Evolutionary conservation across 331 rosid species (phyloP), one percentile per base, ranked within the genome.

Genomic region (Quercus phellos): DNA sequence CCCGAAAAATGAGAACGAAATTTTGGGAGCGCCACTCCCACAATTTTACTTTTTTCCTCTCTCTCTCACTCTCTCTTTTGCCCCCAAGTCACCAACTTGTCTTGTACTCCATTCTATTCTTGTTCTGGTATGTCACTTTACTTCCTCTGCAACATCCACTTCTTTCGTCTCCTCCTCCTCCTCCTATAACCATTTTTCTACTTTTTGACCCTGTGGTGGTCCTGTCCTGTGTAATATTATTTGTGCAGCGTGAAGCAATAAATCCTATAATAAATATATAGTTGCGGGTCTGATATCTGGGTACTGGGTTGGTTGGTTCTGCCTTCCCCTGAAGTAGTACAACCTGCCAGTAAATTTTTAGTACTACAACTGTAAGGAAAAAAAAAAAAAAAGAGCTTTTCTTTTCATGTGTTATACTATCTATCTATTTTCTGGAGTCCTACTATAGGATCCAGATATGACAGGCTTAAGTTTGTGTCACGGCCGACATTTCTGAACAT

Each of bases 1-100:
- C 85, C 79, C 85, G 32, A 58, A 67, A 46, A 6, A 46, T 17
- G 73, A 51, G 68, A 73, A 56, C 67, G 5, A 29, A 59, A 59
- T 24, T 22, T 60, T 60, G 34, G 68, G 68, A 17, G 68, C 43
- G 35, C 18, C 79, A 6, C 76, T 43, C 32, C 79, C 64, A 55
- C 76, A 46, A 22, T 74, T 74, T 38, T 60, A 26, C 35, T 6
- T 60, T 17, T 30, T 26, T 3, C 16, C 32, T 22, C 64, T 58
- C 64, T n/a, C 29, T 56, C 30, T 55, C 13, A 2, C 27, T 56
- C 27, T 56, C 63, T 12, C 13, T 56, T 13, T 24, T 18, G 30
- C 30, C 64, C 32, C 38, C 18, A 27, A 26, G 68, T 27, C 38
- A 13, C 19, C 68, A 61, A 61, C 68, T 61, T 27, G 34, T 14